Base-by-base conservation (phyloP, 1,139 yeast genomes). In the Blastobotrys serpentis region DNA sequence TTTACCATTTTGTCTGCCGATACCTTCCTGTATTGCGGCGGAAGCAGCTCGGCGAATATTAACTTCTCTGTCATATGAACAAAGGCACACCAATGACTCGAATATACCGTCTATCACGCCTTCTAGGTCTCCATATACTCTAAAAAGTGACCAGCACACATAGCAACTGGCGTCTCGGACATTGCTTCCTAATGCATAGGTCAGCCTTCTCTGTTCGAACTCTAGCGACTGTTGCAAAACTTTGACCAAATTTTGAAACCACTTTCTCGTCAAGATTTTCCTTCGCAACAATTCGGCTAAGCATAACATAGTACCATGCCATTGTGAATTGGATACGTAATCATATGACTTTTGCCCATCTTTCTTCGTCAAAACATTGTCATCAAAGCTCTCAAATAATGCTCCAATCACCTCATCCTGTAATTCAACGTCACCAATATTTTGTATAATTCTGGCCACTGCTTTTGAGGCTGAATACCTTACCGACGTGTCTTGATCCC, bases 81-180 rank as follows among this genome's bases (percentile, higher is more conserved):
- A 68, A 1, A 80, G 74, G 14, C 73, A 65, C 2, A 86, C 61
- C 22, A 87, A 62, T 5, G 61, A 50, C 54, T 56, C 65, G 25
- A 30, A 29, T 11, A 65, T 46, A 1, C 47, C 26, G 2, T 52
- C 52, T 44, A 63, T 49, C 36, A 69, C 49, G 1, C 56, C 62
- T 7, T 59, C 36, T 0, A 66, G 51, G 14, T 65, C 64, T 40
- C 69, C 62, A 44, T 68, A 72, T 10, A 76, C 59, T 52, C 81
- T 71, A 33, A 78, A 72, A n/a, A 80, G 49, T 0, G 86, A 75
- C 89, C 89, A 83, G 42, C 77, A 69, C 1, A 86, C 79, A 62
- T 85, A 90, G 62, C 95, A 86, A 0, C 94, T 81, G 0, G 97
- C 81, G 63, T 90, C 98, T 46, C 95, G 74, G 1, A 90, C 76